Evolutionary conservation across 192 early-diverging fungal genomes (phyloP), one percentile per base, ranked within the genome.

Genomic region (Coemansia sp.): DNA sequence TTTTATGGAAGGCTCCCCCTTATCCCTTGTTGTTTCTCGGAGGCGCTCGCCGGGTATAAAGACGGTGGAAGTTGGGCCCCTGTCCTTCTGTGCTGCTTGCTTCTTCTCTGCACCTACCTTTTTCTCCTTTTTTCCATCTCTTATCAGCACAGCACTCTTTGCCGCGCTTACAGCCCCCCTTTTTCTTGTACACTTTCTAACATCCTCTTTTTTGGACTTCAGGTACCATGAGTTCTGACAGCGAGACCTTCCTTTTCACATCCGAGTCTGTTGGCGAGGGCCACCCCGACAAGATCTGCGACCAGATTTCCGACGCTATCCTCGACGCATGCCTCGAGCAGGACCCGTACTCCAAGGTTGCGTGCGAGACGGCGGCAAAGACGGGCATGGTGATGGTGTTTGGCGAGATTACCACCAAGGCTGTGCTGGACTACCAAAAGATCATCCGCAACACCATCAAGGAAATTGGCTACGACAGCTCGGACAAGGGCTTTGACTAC

Each of bases 221-320:
- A 36, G 9, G 20, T 18, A 48, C 67, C 43, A 76, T 76, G 74
- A 82, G 70, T 58, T 23, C 61, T 46, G 57, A 79, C 69, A 74
- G 76, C 80, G 90, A 95, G 72, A 94, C 93, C 62, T 97, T 99
- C 87, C 90, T 99, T 66, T 99, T 98, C 88, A 99, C 97, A 75
- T 99, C 97, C 72, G 97, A 99, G 85, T 99, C 97, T 74, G 97
- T 99, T 81, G 97, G 97, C 79, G 97, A 99, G 88, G 97, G 97
- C 79, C 97, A 99, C 85, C 95, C 97, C 67, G 96, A 98, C 89
- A 98, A 98, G 92, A 98, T 98, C 83, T 95, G 93, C 86, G 96
- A 98, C 85, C 96, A 98, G 85, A 92, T 98, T 77, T 98, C 96
- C 38, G 96, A 98, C 78, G 96, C 96, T 69, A 98, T 98, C 77